These are phyloP conservation scores for Corchorus capsularis DNA, from an alignment of 345 rosid genomes.

Conservation along the genomic window DNA sequence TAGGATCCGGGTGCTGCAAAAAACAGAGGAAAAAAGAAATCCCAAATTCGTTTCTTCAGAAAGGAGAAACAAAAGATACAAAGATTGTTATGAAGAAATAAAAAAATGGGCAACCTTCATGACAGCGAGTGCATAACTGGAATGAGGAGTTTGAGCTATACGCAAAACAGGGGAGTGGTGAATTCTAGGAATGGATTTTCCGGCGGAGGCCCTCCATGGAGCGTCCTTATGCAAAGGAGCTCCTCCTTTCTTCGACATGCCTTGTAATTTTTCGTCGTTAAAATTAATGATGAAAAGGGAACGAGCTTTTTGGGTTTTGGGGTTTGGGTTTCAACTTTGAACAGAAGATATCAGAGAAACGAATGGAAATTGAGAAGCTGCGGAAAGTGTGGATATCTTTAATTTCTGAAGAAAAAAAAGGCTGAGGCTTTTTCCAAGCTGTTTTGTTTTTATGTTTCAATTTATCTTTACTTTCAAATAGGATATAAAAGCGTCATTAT, in stretches of 20 bases:
- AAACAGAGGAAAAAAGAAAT: not conserved
- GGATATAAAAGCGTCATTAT: not conserved
- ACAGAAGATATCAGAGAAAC: not conserved
- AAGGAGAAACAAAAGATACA: not conserved
- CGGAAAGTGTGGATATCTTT: not conserved
- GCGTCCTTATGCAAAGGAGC: conserved; percentile 68
- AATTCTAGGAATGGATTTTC: conserved; percentile 72
- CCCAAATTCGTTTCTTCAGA: not conserved
- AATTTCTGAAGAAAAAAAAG: not conserved
- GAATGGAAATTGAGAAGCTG: conserved; percentile 7
- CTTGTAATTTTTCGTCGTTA: not conserved
- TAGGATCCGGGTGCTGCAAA: conserved; percentile 75
- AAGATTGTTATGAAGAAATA: not conserved
- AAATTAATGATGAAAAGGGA: not conserved
- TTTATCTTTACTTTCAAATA: too few relatives aligned
- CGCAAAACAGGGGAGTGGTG: conserved; percentile 67
- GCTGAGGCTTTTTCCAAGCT: not conserved
- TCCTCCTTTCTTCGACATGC: conserved; percentile 68
- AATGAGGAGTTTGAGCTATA: conserved; percentile 50
- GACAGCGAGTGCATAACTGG: conserved; percentile 62
- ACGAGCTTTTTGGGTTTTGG: too few relatives aligned
- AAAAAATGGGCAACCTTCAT: conserved; percentile 49
- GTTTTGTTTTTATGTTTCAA: not conserved
- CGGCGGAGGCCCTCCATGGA: conserved; percentile 75
- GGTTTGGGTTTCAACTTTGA: not conserved